Evolutionary conservation across 2,329 filamentous ascomycete genomes (phyloP), one percentile per base, ranked within the genome.

Genomic region (Sporothrix variecibatus): DNA sequence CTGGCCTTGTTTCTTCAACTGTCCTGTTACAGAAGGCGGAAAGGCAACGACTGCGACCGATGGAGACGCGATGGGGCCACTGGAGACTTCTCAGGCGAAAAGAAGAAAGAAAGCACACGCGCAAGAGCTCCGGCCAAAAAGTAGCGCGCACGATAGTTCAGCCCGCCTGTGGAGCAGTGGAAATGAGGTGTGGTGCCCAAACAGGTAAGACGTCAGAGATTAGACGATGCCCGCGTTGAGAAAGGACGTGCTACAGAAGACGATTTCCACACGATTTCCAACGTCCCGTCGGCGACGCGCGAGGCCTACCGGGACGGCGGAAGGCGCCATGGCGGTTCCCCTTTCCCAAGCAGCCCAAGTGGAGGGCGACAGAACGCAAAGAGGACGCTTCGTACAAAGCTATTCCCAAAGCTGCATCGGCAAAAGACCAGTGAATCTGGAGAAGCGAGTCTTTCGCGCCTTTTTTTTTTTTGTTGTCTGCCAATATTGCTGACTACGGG

Each of bases 101-200:
- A 70, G 46, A 70, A 56, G 49, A 70, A 70, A 23, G 67, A 56
- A 70, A 70, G 67, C 67, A 70, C 67, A 70, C 46, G 67, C 67
- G 28, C 67, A 53, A 46, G 7, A 26, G 31, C 28, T 38, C 17
- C 28, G 7, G 6, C 31, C 43, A 26, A 9, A 43, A 23, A 62
- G 53, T 71, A 60, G 69, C 69, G 69, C 65, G 40, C 28, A 26
- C 68, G 51, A 71, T 71, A 71, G 68, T 71, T 58, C 34, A 17
- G 49, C 23, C 67, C 26, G 31, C 28, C 1, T 17, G 68, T 71
- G 70, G 70, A 72, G 43, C 56, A 34, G 70, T 72, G 53, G 70
- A 72, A 72, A 72, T 72, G 70, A 72, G 70, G 56, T 71, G 31
- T 49, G n/a, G n/a, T 9, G n/a, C 43, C 65, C 43, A 71, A 72